A percentile compares a stretch with the other conserved stretches of the same genome.
Conservation (phyloP, 805 yeast species). For the Ogataea ganodermae region DNA sequence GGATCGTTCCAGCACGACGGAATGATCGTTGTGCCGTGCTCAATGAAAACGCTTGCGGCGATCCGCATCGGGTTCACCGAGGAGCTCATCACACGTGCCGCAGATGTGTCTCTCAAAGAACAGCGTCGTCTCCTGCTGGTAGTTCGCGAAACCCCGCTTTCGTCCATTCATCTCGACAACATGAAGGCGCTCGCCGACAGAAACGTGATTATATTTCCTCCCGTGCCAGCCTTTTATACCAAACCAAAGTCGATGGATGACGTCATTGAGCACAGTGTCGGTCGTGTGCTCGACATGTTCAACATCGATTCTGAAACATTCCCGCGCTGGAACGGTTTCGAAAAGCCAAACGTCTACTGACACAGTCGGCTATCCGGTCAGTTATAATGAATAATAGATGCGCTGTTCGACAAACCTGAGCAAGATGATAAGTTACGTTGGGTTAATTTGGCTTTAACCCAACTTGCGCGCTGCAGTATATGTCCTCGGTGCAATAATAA, state of each 20-base stretch:
- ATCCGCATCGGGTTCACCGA: slow-evolving; percentile 33
- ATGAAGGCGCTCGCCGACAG: slow-evolving; percentile 26
- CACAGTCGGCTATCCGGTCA: no score
- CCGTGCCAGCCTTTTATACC: slow-evolving; percentile 34
- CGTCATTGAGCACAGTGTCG: slow-evolving; percentile 30
- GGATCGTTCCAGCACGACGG: slow-evolving; percentile 36
- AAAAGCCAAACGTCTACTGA: slow-evolving; percentile 6
- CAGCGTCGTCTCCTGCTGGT: slow-evolving; percentile 27
- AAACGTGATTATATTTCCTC: slow-evolving; percentile 31
- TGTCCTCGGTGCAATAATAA: no score
- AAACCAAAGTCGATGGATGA: slow-evolving; percentile 29
- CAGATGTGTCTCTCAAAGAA: slow-evolving; percentile 34
- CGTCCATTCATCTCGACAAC: slow-evolving; percentile 32
- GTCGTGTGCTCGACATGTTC: slow-evolving; percentile 31
- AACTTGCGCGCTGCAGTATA: no score
- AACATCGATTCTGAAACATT: slow-evolving; percentile 25
- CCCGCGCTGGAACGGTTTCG: slow-evolving; percentile 33
- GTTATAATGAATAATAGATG: no score
- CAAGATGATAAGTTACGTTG: no score
- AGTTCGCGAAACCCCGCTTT: slow-evolving; percentile 34
- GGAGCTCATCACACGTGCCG: slow-evolving; percentile 32
- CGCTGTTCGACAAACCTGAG: no score
- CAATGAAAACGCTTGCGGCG: slow-evolving; percentile 34
- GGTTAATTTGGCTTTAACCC: no score
- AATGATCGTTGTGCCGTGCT: slow-evolving; percentile 35